Evolutionary conservation across 108 stramenopile species (phyloP), one percentile per base, ranked within the genome.

Genomic region (Nitzschia sp.): DNA sequence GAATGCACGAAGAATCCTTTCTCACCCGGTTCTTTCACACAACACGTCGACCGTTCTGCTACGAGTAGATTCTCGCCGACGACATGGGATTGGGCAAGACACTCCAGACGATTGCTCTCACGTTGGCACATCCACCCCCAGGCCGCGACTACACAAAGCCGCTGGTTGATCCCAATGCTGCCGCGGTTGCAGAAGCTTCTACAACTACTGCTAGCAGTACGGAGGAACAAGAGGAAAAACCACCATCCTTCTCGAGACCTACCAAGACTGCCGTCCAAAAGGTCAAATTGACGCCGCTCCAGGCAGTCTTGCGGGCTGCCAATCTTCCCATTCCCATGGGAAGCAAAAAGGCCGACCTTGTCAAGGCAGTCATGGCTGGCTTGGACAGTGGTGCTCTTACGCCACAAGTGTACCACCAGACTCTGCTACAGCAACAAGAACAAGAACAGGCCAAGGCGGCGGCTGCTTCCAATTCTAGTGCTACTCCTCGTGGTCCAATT

Each of bases 21-120:
- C n/a, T n/a, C n/a, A n/a, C n/a, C n/a, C n/a, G n/a, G n/a, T n/a
- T n/a, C n/a, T n/a, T n/a, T n/a, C n/a, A n/a, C n/a, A n/a, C n/a
- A n/a, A n/a, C n/a, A n/a, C n/a, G n/a, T n/a, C n/a, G n/a, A n/a
- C n/a, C n/a, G n/a, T n/a, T n/a, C n/a, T n/a, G n/a, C n/a, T n/a
- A n/a, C 17, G 85, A 83, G 4, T 64, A 63, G 53, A 82, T 89
- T 25, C 57, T 89, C 23, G 75, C 74, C 46, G 85, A 86, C 75
- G 72, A 86, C 25, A 86, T 89, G 88, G 85, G 86, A 31, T 41
- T 90, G 35, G 81, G 82, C 8, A 84, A 88, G 69, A 84, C 82
- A 16, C 38, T 87, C 3, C 81, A 83, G 47, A 71, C 81, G 9
- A 63, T 87, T 33, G 75, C 71, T 21, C 61, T 87, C 58, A 87